Evolutionary conservation across 2,329 filamentous ascomycete species (phyloP), one percentile per base, ranked within the genome.

Genomic region (Pleomassaria siparia): DNA sequence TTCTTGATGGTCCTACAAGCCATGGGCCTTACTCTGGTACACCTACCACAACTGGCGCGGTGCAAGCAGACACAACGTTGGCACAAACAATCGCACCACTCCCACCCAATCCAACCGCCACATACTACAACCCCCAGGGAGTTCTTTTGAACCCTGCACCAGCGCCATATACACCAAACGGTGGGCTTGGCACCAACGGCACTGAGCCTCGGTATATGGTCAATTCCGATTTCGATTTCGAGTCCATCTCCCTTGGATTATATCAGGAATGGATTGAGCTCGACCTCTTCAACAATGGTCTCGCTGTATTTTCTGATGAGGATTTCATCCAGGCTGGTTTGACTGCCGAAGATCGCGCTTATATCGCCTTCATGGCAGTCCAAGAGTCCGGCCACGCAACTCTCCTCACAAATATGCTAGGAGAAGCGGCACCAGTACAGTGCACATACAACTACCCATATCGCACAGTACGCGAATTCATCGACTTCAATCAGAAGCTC

Each of bases 401-500:
- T 0, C 74, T 91, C 4, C 66, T 92, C 30, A 83, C 80, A 62
- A 90, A 90, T 72, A 87, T 92, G 70, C 81, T 92, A 1, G 88
- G 88, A 5, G 64, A 80, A 43, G 86, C 71, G 28, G 73, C 88
- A 0, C 87, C 87, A 0, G 76, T 77, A 44, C 85, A 89, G 66
- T 92, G 88, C 74, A 83, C 79, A 0, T 92, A 92, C 76, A 83
- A 89, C 72, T 92, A 91, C 63, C 88, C 88, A 1, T 87, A 83
- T 60, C 81, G 73, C 40, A 89, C 81, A 33, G 82, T 91, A 1
- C 80, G 77, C 45, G 87, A 91, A 68, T 91, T 82, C 62, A 75
- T 92, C 58, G 89, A 94, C 74, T 94, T 94, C 73, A 85, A 82
- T 70, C 88, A 92, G 72, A 91, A 91, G 71, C 73, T 94, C n/a